Base-by-base conservation (phyloP, 495 filamentous ascomycete genomes). In the Lophiotrema nucula region DNA sequence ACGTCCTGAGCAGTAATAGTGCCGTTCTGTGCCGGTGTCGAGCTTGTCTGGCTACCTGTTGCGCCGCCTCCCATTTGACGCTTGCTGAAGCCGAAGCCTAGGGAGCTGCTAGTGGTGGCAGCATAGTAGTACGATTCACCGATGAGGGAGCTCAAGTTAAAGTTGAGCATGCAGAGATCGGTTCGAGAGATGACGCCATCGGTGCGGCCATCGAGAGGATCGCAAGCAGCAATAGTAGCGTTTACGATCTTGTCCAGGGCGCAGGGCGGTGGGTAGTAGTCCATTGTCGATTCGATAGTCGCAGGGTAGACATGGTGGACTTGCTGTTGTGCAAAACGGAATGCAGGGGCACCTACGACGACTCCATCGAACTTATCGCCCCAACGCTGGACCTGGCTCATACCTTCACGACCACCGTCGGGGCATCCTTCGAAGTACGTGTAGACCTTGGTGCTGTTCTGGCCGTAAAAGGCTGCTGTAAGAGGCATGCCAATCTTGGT, bases 401-500 rank as follows among this genome's bases (percentile, higher is more conserved):
- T 46, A 21, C 16, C 43, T 22, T 46, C 18, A 22, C 43, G 43
- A n/a, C 31, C 43, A 21, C 6, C 43, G 18, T 46, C 18, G 4
- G 18, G 25, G 22, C 43, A 46, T 46, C 43, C 43, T 25, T 46
- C 4, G 22, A 46, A 46, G 43, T 46, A 46, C 5, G 43, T 46
- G 15, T 46, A 46, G 5, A 46, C 16, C 18, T 46, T 46, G 43
- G 43, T 46, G 43, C 18, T 46, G 18, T 22, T 46, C 16, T 13
- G 3, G 15, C 18, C 43, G 4, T 46, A 6, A 3, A 46, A 22
- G 4, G 43, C n/a, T 3, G 21, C 18, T 2, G 6, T 46, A 5
- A 46, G 22, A 13, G 43, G 43, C 43, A 3, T 46, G 43, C 43
- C 43, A 22, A 46, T 46, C 43, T 46, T 46, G 43, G 18, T 46